Base-by-base conservation (phyloP, 1,139 yeast genomes). In the Lodderomyces margitis region DNA sequence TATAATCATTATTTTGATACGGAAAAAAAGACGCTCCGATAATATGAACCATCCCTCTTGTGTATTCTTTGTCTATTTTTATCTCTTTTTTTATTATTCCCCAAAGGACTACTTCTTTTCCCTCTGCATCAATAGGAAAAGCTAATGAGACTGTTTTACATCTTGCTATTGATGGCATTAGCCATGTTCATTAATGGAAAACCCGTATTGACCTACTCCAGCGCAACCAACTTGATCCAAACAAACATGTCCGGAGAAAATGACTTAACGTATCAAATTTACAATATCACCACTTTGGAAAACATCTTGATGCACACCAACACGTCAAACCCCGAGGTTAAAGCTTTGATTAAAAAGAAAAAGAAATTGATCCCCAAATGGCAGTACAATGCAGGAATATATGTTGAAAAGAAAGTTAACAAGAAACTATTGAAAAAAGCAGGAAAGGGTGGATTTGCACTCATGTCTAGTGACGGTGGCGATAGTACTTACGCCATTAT, bases 321-420 rank as follows among this genome's bases (percentile, higher is more conserved):
- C 25, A 34, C 12, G 12, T 34, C 37, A 3, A 20, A 34, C 27
- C 27, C 28, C 15, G 24, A 32, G 20, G 15, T 20, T 34, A 30
- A 34, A 15, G 23, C 25, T 14, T 15, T 23, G 14, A 27, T 36
- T 23, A 42, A 40, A 12, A 44, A 45, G 34, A 45, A 42, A 24
- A 38, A 39, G 8, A 45, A 45, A 30, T 39, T 44, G 31, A 43
- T 42, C 23, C 49, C 50, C 30, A 44, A 40, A 30, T 44, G 48
- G 48, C 44, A 47, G 28, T 23, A 38, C 24, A 40, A 38, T 37
- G 42, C 46, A 21, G 50, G 50, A 21, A 35, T 47, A 16, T 47
- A 44, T 21, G 37, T 47, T 11, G 50, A 47, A 25, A 46, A 47
- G 37, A 44, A 47, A 21, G 41, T 47, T 15, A 47, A 47, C 32